Conservation (phyloP, 2,329 filamentous ascomycete genomes). For the Sarocladiaceae sp. region DNA sequence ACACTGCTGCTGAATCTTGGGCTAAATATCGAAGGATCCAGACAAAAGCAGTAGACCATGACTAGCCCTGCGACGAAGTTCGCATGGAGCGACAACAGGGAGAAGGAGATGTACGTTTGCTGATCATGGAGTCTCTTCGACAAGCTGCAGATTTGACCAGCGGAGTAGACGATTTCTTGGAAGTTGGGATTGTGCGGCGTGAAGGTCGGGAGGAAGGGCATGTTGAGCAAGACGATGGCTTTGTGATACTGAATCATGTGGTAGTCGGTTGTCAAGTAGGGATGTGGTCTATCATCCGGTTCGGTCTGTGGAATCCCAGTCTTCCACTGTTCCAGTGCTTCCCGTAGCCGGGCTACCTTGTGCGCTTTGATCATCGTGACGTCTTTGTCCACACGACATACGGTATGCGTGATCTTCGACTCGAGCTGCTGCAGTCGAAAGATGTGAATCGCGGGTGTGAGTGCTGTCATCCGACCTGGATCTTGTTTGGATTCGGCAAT, state of each 20-base stretch:
- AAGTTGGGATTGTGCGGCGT: not conserved
- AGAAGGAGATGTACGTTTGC: conserved; percentile 3
- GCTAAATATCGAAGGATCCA: not conserved
- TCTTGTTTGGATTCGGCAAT: conserved; percentile 1
- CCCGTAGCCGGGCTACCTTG: not conserved
- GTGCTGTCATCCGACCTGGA: not conserved
- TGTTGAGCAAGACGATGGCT: not conserved
- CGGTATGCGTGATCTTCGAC: conserved; percentile 1
- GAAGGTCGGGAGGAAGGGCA: not conserved
- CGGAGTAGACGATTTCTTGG: not conserved
- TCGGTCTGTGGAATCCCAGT: not conserved
- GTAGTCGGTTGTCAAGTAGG: not conserved
- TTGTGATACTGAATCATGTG: conserved; percentile 4
- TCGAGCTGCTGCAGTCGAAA: not conserved
- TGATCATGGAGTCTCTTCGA: not conserved
- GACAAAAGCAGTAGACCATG: conserved; percentile 2
- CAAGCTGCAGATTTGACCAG: not conserved
- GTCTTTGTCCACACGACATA: conserved; percentile 1
- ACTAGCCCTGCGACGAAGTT: conserved; percentile 1
- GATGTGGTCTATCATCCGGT: not conserved
- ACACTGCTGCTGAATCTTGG: conserved; percentile 1
- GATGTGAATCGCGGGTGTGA: not conserved
- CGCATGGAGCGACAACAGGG: conserved; percentile 1
- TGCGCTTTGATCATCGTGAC: not conserved
- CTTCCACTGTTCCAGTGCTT: not conserved